Evolutionary conservation across 73 alveolate genomes (phyloP), one percentile per base, ranked within the genome.

Genomic region (Uronychia binucleata): DNA sequence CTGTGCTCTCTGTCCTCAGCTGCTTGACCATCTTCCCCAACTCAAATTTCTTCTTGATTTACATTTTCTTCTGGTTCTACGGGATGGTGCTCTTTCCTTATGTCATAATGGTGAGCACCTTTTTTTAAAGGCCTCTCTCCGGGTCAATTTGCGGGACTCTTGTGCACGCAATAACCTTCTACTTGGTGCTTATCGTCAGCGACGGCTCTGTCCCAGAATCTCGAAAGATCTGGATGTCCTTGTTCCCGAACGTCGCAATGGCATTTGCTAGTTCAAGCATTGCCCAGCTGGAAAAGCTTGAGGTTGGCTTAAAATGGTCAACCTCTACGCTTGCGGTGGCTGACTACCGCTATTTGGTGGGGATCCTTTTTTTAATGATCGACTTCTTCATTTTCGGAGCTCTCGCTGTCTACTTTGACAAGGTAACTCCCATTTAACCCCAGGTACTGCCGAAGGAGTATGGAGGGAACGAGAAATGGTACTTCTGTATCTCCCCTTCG

Each of bases 401-500:
- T 59, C 78, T 91, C n/a, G 98, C 96, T 31, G 86, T 91, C 60
- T 95, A 93, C 77, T 88, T 95, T 46, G 67, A 46, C 19, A 46
- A 46, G 67, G 67, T 46, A 46, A 19, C n/a, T 46, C 19, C 5
- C 67, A 5, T 46, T 46, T 11, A 11, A 5, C 5, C 5, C 79
- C 83, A 94, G 87, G 92, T 95, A 77, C 57, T 95, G 8, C 95
- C 94, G 58, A 93, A 93, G 82, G 90, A 94, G 77, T 93, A 83
- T 87, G 99, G 99, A 0, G 97, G 94, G 0, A 85, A 91, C 58
- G 86, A 87, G 74, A 89, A 89, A 74, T 89, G 95, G 94, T 75
- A 95, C 83, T 95, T 95, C 82, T 35, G 92, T 1, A 93, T 46
- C 5, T 11, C n/a, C 19, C 67, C 67, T 19, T 46, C 67, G 5